Evolutionary conservation across 2,329 filamentous ascomycete species (phyloP).

Genomic region (Colletotrichum sojae): DNA sequence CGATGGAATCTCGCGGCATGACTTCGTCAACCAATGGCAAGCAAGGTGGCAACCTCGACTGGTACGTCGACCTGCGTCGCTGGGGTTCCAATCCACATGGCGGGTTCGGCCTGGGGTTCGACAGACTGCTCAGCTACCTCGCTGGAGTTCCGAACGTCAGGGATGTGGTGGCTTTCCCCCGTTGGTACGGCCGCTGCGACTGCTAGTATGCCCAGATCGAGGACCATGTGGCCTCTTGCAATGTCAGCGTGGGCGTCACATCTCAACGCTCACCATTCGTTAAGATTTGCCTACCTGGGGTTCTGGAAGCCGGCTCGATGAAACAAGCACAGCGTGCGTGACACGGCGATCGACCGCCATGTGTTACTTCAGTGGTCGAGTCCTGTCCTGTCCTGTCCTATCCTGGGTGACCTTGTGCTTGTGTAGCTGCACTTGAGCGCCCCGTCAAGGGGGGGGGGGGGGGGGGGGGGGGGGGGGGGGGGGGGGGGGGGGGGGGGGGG

Average conservation of each 20-base stretch:
- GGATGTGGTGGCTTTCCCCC: constrained; percentile 88
- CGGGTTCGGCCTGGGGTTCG: constrained; percentile 91
- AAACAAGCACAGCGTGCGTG: constrained; percentile 15
- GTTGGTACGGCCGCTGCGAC: constrained; percentile 77
- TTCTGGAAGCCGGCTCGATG: constrained; percentile 43
- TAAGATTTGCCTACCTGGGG: constrained; percentile 57
- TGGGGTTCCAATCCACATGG: constrained; percentile 95
- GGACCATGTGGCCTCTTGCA: constrained; percentile 4
- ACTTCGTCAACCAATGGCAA: constrained; percentile 51
- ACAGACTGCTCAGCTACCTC: constrained; percentile 87
- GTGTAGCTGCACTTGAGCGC: no score
- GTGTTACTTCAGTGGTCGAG: constrained; percentile 19
- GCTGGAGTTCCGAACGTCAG: constrained; percentile 85
- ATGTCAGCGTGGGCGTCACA: background rate
- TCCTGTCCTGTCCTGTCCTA: background rate
- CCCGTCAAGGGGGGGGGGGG: no score
- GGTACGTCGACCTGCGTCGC: constrained; percentile 90
- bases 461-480: no score
- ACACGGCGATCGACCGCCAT: constrained; percentile 18
- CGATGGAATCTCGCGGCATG: constrained; percentile 80
- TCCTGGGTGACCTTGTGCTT: no score
- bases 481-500: no score
- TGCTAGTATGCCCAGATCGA: constrained; percentile 57
- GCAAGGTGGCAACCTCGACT: constrained; percentile 67
- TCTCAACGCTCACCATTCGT: constrained; percentile 49